Evolutionary conservation across 2,329 filamentous ascomycete species (phyloP).

Genomic region (Tricladium varicosporioides): DNA sequence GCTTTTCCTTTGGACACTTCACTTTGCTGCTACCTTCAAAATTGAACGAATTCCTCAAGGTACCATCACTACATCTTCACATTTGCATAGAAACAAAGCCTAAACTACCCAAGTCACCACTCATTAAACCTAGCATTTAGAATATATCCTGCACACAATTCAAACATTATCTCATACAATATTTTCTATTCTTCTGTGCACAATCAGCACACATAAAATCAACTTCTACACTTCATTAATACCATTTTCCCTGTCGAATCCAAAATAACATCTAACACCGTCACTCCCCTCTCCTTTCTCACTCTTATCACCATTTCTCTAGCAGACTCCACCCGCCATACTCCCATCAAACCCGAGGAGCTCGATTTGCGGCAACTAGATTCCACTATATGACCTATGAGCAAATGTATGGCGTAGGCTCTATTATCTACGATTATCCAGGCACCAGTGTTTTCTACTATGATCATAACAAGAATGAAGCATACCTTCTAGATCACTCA

Average conservation of each 20-base stretch:
- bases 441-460: conserved; percentile 18
- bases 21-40: too few relatives aligned
- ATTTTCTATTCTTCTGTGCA: too few relatives aligned
- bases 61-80: too few relatives aligned
- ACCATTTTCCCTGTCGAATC: not conserved
- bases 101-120: too few relatives aligned
- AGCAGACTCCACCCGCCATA: conserved; percentile 4
- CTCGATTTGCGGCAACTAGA: not conserved
- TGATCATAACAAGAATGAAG: conserved; percentile 23
- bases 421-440: conserved; percentile 12
- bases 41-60: too few relatives aligned
- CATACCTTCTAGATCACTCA: not conserved
- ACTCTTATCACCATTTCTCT: conserved; percentile 1
- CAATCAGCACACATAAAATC: not conserved
- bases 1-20: too few relatives aligned
- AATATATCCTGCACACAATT: too few relatives aligned
- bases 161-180: too few relatives aligned
- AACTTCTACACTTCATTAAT: not conserved
- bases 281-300: not conserved
- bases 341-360: not conserved
- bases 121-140: too few relatives aligned
- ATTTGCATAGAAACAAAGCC: too few relatives aligned
- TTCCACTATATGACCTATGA: conserved; percentile 13
- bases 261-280: conserved; percentile 8
- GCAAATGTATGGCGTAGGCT: conserved; percentile 19